A percentile compares a stretch with the other conserved stretches of the same genome.
Conservation (phyloP, 257 asterid species). For the Anisodus acutangulus region DNA sequence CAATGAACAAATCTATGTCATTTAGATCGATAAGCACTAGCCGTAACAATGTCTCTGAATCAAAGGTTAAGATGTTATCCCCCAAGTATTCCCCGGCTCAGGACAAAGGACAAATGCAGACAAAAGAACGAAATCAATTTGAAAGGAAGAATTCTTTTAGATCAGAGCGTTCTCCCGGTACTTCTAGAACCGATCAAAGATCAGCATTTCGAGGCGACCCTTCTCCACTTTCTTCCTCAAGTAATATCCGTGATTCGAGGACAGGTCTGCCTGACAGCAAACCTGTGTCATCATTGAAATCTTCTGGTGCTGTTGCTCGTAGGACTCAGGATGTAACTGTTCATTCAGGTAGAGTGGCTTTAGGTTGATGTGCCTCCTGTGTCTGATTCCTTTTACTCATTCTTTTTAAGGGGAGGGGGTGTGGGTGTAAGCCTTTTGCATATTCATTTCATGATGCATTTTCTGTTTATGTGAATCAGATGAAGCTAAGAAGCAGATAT, state of each 20-base stretch:
- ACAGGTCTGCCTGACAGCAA: constrained; percentile 55
- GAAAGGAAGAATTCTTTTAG: constrained; percentile 70
- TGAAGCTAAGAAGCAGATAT: constrained; percentile 66
- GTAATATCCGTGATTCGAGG: constrained; percentile 53
- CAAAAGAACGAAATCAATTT: constrained; percentile 57
- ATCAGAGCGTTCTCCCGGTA: constrained; percentile 52
- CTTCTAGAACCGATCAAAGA: constrained; percentile 59
- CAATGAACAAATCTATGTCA: constrained; percentile 73
- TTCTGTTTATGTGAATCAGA: constrained; percentile 49
- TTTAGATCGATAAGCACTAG: constrained; percentile 59
- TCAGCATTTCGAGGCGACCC: constrained; percentile 50
- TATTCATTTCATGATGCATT: constrained; percentile 27
- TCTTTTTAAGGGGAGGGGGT: background rate
- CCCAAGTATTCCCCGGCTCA: constrained; percentile 59
- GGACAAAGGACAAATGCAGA: constrained; percentile 50
- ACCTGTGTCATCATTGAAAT: constrained; percentile 51
- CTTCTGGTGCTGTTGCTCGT: constrained; percentile 62
- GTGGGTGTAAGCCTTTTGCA: background rate
- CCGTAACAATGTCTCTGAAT: constrained; percentile 48
- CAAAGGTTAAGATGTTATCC: constrained; percentile 72
- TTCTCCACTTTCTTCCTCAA: constrained; percentile 44
- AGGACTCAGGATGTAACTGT: constrained; percentile 51
- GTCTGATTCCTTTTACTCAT: background rate
- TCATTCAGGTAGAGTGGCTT: constrained; percentile 50
- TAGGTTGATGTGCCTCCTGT: constrained; percentile 20